Base-by-base conservation (phyloP, 257 asterid genomes). In the Cordia subcordata region DNA sequence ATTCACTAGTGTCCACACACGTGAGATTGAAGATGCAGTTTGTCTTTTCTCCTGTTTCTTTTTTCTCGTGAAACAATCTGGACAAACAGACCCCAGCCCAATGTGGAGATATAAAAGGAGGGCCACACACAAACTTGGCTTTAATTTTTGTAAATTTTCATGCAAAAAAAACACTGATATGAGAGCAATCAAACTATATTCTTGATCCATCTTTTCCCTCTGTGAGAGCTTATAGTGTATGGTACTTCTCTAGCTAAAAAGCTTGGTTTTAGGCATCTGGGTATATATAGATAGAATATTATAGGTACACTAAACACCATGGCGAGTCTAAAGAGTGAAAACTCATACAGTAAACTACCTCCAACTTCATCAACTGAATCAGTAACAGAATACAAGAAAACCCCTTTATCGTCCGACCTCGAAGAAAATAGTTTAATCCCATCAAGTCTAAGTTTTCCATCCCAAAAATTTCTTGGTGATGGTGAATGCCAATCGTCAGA, bases 401-500 rank as follows among this genome's bases (percentile, higher is more conserved):
- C 57, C 16, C 49, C 68, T 13, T 35, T 66, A 0, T 61, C 74
- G 0, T 75, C 79, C 0, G 69, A 75, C 6, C 60, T 64, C 21
- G 86, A 69, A 16, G 51, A 71, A 46, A 44, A 5, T 35, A 13
- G 35, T 35, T 39, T 51, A 47, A 14, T 42, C 23, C 80, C 68
- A 18, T n/a, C 62, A 5, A 65, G 71, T 50, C 50, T 61, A 17
- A 70, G 22, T 58, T 72, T 65, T 44, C 59, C 71, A 17, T 42
- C 68, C 4, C 67, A 81, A 61, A 88, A 85, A 65, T 77, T 64
- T 33, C 84, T 75, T 5, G 64, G 62, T 4, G 86, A 74, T 1
- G 40, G 53, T 35, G 74, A 74, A 32, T 64, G 70, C 56, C 90
- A 78, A 3, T 83, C 92, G 40, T 88, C 94, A 1, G 96, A 85